Conservation (phyloP, 2,329 filamentous ascomycete species). For the Penicillium sp. region DNA sequence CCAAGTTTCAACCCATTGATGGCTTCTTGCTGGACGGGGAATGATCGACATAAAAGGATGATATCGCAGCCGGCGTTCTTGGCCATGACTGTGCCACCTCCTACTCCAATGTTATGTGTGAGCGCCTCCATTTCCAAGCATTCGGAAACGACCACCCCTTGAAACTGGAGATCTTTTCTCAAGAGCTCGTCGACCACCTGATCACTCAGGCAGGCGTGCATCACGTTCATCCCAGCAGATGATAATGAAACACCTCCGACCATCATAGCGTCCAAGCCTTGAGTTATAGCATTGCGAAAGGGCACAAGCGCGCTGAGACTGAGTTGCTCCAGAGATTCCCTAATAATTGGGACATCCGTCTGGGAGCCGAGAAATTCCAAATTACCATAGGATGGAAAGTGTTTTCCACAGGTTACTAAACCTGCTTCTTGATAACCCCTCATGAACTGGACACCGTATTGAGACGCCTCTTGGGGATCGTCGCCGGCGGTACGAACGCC, state of each 20-base stretch:
- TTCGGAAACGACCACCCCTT: conserved; percentile 90
- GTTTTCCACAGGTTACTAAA: conserved; percentile 86
- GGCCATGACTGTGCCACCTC: conserved; percentile 95
- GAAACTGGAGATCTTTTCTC: conserved; percentile 83
- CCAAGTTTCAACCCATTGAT: conserved; percentile 86
- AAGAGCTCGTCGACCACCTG: conserved; percentile 89
- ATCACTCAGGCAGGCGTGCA: conserved; percentile 90
- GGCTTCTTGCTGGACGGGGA: conserved; percentile 84
- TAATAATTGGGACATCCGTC: conserved; percentile 91
- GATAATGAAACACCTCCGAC: conserved; percentile 92
- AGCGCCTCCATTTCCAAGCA: conserved; percentile 96
- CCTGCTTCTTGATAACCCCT: conserved; percentile 92
- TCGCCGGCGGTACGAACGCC: conserved; percentile 88
- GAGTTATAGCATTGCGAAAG: conserved; percentile 83
- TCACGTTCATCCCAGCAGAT: conserved; percentile 87
- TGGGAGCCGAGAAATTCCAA: conserved; percentile 90
- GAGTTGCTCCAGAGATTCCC: conserved; percentile 87
- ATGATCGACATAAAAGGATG: conserved; percentile 82
- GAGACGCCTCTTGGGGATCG: conserved; percentile 90
- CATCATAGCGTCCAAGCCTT: conserved; percentile 91
- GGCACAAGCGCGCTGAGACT: conserved; percentile 89
- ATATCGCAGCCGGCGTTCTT: conserved; percentile 95
- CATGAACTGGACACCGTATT: conserved; percentile 86
- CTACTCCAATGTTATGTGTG: conserved; percentile 94
- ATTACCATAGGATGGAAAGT: conserved; percentile 95